phyloP scores from a whole-genome alignment of 768 basidiomycete genomes.

The Sarcomyxa edulis region DNA sequence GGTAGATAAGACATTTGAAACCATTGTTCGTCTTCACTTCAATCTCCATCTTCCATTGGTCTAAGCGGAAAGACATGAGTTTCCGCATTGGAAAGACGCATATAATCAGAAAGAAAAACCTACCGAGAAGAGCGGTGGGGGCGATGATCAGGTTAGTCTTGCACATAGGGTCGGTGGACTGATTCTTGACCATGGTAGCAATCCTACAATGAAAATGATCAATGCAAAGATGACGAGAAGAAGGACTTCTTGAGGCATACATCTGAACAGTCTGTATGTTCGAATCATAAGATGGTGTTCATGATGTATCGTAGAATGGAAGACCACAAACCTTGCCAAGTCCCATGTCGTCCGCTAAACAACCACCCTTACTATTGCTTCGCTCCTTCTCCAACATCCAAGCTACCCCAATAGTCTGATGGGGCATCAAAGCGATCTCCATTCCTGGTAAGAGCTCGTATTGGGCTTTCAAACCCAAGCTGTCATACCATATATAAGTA shows the following conservation, averaged over 20 bases:
- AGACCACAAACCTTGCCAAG: constrained; percentile 45
- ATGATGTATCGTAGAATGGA: neutral
- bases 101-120: too few species aligned
- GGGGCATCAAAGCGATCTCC: constrained; percentile 59
- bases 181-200: constrained; percentile 52
- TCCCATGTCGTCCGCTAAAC: constrained; percentile 53
- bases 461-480: constrained; percentile 44
- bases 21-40: constrained; percentile 48
- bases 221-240: constrained; percentile 4
- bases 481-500: too few species aligned
- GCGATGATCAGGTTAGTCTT: constrained; percentile 69
- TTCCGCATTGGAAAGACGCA: too few species aligned
- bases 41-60: constrained; percentile 62
- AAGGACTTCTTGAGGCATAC: constrained; percentile 18
- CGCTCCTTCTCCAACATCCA: constrained; percentile 57
- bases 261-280: constrained; percentile 41
- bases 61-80: too few species aligned
- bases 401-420: constrained; percentile 57
- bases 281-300: too few species aligned
- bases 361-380: constrained; percentile 36
- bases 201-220: constrained; percentile 34
- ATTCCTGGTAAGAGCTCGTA: constrained; percentile 52
- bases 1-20: constrained; percentile 55
- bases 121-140: constrained; percentile 57
- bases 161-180: constrained; percentile 38